Evolutionary conservation across 306 rosid genomes (phyloP).

Genomic region (Gynostemma pentaphyllum): DNA sequence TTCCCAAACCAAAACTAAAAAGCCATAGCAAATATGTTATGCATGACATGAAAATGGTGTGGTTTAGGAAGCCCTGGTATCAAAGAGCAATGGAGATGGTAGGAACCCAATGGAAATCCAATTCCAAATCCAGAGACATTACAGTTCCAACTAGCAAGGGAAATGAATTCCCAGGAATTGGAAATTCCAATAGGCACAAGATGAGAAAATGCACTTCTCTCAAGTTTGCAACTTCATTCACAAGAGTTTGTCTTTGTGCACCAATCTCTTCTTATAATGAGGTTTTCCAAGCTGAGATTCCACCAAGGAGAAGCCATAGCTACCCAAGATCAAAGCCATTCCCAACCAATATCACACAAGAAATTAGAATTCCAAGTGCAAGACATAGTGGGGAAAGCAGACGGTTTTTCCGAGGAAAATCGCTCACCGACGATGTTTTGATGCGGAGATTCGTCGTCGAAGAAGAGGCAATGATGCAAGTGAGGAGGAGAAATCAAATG

Average conservation of each 20-base stretch:
- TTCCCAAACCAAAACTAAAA: no score
- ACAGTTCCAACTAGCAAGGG: constrained; percentile 1
- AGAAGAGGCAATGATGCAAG: constrained; percentile 97
- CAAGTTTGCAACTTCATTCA: constrained; percentile 65
- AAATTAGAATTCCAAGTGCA: constrained; percentile 23
- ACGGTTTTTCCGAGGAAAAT: constrained; percentile 73
- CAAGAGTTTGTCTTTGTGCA: constrained; percentile 90
- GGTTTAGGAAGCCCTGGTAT: constrained; percentile 81
- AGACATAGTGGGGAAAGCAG: constrained; percentile 60
- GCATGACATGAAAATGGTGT: constrained; percentile 18
- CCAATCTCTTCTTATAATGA: constrained; percentile 83
- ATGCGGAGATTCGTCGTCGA: constrained; percentile 85
- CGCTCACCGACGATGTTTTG: constrained; percentile 79
- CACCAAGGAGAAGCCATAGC: constrained; percentile 83
- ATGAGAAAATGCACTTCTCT: constrained; percentile 76
- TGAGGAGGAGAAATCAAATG: constrained; percentile 80
- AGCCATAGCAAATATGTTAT: neutral
- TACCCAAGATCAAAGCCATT: constrained; percentile 63
- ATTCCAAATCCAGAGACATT: constrained; percentile 34
- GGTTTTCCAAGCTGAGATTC: constrained; percentile 53
- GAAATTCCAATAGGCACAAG: constrained; percentile 20
- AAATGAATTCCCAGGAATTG: constrained; percentile 1
- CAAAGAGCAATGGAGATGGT: constrained; percentile 66
- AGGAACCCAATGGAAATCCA: constrained; percentile 45
- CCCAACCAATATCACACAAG: constrained; percentile 20